phyloP scores from a whole-genome alignment of 106 monocot species.

The Allium sativum region DNA sequence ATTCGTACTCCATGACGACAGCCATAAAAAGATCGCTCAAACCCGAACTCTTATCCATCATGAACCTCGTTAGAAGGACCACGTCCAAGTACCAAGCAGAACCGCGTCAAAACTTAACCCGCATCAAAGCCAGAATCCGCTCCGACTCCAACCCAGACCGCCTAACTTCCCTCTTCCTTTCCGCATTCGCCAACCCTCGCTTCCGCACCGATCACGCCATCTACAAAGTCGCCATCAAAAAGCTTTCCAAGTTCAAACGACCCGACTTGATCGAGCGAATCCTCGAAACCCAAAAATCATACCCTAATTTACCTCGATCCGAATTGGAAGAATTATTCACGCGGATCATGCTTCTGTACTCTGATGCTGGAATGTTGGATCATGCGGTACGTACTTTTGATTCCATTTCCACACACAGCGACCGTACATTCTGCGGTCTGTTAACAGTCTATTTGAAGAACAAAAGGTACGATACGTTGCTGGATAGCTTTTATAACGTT shows the following conservation, averaged over 20 bases:
- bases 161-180: conserved; percentile 20
- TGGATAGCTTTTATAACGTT: conserved; percentile 21
- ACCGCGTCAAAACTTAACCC: not conserved
- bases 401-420: conserved; percentile 18
- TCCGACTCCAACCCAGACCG: conserved; percentile 21
- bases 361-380: conserved; percentile 28
- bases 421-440: conserved; percentile 54
- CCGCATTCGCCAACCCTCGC: conserved; percentile 9
- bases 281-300: conserved; percentile 16
- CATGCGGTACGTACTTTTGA: conserved; percentile 26
- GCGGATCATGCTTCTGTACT: conserved; percentile 39
- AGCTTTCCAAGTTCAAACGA: conserved; percentile 17
- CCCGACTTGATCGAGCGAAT: conserved; percentile 26
- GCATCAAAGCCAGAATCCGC: conserved; percentile 19
- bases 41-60: no score
- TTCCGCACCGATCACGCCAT: conserved; percentile 22
- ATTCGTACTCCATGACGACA: no score
- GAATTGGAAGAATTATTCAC: conserved; percentile 44
- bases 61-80: no score
- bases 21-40: no score
- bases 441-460: conserved; percentile 36
- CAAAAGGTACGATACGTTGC: conserved; percentile 16
- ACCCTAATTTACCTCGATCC: conserved; percentile 10
- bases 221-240: conserved; percentile 16
- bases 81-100: not conserved